Conservation (phyloP, 805 yeast genomes). For the Suhomyces emberorum region DNA sequence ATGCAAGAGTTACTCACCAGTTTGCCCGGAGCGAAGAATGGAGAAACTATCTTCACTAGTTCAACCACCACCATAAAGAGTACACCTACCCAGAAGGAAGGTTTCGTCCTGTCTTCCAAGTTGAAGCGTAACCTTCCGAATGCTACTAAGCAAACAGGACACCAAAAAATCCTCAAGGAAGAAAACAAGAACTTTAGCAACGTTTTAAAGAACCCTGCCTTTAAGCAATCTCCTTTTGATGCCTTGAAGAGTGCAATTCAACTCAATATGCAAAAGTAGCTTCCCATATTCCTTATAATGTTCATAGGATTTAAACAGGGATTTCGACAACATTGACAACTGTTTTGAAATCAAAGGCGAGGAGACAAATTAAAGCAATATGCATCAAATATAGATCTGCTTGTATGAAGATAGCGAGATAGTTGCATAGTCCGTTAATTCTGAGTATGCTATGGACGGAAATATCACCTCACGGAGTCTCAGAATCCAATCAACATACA, state of each 20-base stretch:
- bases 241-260: slow-evolving; percentile 57
- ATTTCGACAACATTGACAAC: too few species aligned
- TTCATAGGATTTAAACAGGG: too few species aligned
- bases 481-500: too few species aligned
- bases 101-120: slow-evolving; percentile 21
- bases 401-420: too few species aligned
- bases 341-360: too few species aligned
- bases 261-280: slow-evolving; percentile 18
- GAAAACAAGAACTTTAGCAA: slow-evolving; percentile 59
- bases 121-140: slow-evolving; percentile 47
- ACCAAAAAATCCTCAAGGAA: slow-evolving; percentile 48
- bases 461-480: too few species aligned
- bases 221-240: slow-evolving; percentile 60
- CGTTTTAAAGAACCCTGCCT: slow-evolving; percentile 52
- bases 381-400: too few species aligned
- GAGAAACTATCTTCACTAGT: slow-evolving; percentile 1
- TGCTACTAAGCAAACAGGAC: slow-evolving; percentile 38
- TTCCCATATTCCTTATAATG: too few species aligned
- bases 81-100: slow-evolving; percentile 5
- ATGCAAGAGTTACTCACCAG: slow-evolving; percentile 60
- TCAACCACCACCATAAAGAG: slow-evolving; percentile 11
- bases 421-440: too few species aligned
- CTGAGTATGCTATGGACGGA: too few species aligned
- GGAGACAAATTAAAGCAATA: too few species aligned
- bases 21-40: slow-evolving; percentile 37